Evolutionary conservation across 768 basidiomycete species (phyloP).

Genomic region (Mycena sanguinolenta): DNA sequence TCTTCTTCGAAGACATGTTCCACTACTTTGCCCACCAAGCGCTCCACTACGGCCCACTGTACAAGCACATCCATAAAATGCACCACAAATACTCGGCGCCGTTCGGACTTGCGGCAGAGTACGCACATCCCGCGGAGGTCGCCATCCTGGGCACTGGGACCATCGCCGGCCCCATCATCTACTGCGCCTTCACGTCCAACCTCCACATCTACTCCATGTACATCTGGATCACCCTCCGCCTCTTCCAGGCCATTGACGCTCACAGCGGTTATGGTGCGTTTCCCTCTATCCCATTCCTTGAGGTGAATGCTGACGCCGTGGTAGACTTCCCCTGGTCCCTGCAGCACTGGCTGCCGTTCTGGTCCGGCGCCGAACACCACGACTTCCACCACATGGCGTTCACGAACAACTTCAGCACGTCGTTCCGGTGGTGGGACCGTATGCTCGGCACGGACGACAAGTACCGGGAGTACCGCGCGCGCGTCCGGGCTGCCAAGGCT

Average conservation of each 20-base stretch:
- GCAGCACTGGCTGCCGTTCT: constrained; percentile 92
- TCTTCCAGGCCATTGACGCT: constrained; percentile 97
- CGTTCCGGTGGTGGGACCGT: constrained; percentile 94
- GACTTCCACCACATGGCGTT: constrained; percentile 99
- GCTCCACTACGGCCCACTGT: constrained; percentile 86
- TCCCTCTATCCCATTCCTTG: not conserved
- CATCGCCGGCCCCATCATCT: constrained; percentile 88
- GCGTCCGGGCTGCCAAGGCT: constrained; percentile 72
- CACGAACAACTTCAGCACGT: constrained; percentile 93
- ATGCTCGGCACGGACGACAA: constrained; percentile 92
- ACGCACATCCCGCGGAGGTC: constrained; percentile 97
- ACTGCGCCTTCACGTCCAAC: constrained; percentile 79
- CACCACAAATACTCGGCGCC: constrained; percentile 98
- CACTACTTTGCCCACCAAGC: constrained; percentile 95
- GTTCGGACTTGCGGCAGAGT: constrained; percentile 97
- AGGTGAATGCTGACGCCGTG: not conserved
- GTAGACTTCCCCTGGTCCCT: constrained; percentile 98
- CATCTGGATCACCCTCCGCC: constrained; percentile 91
- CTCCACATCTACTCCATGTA: constrained; percentile 96
- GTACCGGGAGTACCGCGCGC: constrained; percentile 84
- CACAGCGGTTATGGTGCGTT: constrained; percentile 93
- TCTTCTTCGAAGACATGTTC: constrained; percentile 96
- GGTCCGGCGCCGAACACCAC: constrained; percentile 97
- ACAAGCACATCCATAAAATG: constrained; percentile 95
- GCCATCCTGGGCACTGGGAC: constrained; percentile 95